Evolutionary conservation across 1,284 basidiomycete species (phyloP).

Genomic region (Heterobasidion annosum): DNA sequence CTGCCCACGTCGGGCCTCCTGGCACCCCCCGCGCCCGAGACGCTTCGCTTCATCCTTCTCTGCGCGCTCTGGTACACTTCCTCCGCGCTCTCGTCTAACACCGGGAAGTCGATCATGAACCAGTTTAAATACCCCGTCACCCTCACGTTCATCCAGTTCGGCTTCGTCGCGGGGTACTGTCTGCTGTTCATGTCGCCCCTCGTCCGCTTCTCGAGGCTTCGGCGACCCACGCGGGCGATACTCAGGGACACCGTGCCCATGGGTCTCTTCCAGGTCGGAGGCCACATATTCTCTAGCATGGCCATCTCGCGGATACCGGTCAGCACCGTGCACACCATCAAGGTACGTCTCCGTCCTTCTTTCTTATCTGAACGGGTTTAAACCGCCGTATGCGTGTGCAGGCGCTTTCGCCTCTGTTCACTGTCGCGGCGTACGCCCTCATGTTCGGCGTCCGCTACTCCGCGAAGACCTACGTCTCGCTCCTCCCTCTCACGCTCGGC

Average conservation of each 20-base stretch:
- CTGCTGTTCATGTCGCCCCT: slow-evolving; percentile 70
- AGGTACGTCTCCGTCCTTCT: slow-evolving; percentile 46
- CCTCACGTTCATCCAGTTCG: slow-evolving; percentile 97
- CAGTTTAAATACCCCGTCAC: slow-evolving; percentile 85
- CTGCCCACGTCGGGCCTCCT: neutral
- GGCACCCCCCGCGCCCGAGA: slow-evolving; percentile 18
- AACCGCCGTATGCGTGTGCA: slow-evolving; percentile 22
- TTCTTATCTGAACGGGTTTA: neutral
- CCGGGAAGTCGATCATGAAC: slow-evolving; percentile 81
- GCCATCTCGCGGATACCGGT: slow-evolving; percentile 95
- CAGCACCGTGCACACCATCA: slow-evolving; percentile 98
- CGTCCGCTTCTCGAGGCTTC: slow-evolving; percentile 58
- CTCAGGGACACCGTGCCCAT: slow-evolving; percentile 80
- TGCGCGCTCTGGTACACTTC: slow-evolving; percentile 78
- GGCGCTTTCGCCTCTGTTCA: slow-evolving; percentile 96
- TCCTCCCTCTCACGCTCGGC: slow-evolving; percentile 90
- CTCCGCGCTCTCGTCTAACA: slow-evolving; percentile 84
- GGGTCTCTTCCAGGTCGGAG: slow-evolving; percentile 93
- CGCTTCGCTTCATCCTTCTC: slow-evolving; percentile 48
- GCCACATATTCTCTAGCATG: slow-evolving; percentile 95
- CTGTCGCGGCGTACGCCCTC: slow-evolving; percentile 88
- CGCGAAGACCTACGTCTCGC: slow-evolving; percentile 83
- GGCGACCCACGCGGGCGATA: slow-evolving; percentile 65
- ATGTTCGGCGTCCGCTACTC: slow-evolving; percentile 93
- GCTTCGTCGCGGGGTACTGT: slow-evolving; percentile 86